A percentile compares a stretch with the other conserved stretches of the same genome.
phyloP scores from a whole-genome alignment of 2,329 filamentous ascomycete species.

The Bipolaris zeicola region DNA sequence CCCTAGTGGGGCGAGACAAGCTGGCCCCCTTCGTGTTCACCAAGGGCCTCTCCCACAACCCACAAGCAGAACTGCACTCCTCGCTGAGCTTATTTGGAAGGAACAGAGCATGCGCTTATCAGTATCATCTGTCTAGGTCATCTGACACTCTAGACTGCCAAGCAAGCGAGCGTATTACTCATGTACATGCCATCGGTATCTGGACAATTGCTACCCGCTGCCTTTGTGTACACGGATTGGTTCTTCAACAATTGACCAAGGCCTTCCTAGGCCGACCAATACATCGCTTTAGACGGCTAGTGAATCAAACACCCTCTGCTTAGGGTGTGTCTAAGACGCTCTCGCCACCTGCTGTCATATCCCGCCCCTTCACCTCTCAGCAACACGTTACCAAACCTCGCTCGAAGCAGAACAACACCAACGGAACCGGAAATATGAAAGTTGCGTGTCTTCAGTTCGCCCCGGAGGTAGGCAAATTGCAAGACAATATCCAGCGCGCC shows the following conservation, averaged over 20 bases:
- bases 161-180: background rate
- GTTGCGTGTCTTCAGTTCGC: constrained; percentile 75
- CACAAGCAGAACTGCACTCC: constrained; percentile 2
- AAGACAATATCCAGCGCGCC: constrained; percentile 72
- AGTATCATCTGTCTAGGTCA: constrained; percentile 3
- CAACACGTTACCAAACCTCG: background rate
- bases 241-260: background rate
- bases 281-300: background rate
- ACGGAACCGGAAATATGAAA: constrained; percentile 56
- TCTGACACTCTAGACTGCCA: background rate
- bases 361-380: background rate
- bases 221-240: constrained; percentile 1
- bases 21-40: constrained; percentile 1
- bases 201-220: background rate
- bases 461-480: constrained; percentile 70
- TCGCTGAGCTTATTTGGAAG: background rate
- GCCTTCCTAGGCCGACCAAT: background rate
- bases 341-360: background rate
- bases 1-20: constrained; percentile 11
- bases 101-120: background rate
- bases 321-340: background rate
- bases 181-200: constrained; percentile 3
- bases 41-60: constrained; percentile 1
- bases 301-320: background rate
- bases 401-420: background rate